phyloP scores from a whole-genome alignment of 371 early-diverging fungal species.

The Mycotypha africana region DNA sequence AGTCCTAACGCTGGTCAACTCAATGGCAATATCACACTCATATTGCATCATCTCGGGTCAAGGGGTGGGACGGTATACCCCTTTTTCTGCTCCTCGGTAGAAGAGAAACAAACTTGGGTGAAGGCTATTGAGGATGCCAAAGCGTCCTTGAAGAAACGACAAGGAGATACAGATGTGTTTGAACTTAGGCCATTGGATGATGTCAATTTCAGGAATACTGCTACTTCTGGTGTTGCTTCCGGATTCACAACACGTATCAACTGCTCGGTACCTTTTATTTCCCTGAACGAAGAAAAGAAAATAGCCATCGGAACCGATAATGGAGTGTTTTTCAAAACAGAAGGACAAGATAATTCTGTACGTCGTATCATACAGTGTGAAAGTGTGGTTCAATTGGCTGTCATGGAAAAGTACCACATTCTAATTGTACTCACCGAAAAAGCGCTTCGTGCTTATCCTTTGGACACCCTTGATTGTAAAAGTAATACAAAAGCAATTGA shows the following conservation, averaged over 20 bases:
- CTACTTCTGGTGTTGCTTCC: conserved; percentile 9
- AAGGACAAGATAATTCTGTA: conserved; percentile 15
- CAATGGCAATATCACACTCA: conserved; percentile 11
- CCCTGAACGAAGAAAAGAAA: conserved; percentile 34
- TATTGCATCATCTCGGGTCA: conserved; percentile 34
- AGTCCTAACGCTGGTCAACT: neutral
- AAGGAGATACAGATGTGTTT: conserved; percentile 56
- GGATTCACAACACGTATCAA: conserved; percentile 52
- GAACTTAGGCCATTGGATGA: conserved; percentile 54
- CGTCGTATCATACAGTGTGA: conserved; percentile 35
- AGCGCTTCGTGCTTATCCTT: conserved; percentile 58
- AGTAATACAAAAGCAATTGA: conserved; percentile 31
- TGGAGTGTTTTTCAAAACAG: conserved; percentile 66
- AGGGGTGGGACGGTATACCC: conserved; percentile 32
- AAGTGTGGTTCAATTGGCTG: conserved; percentile 37
- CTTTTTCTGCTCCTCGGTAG: conserved; percentile 51
- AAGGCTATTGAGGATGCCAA: conserved; percentile 80
- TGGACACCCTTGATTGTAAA: conserved; percentile 48
- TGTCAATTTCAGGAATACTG: conserved; percentile 26
- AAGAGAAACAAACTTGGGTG: conserved; percentile 78
- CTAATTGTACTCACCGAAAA: conserved; percentile 45
- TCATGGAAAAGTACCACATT: conserved; percentile 44
- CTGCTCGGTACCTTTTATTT: conserved; percentile 62
- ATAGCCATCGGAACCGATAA: conserved; percentile 81
- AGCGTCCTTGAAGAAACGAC: conserved; percentile 33